phyloP scores from a whole-genome alignment of 495 filamentous ascomycete species.

The Penicillium psychrofluorescens region DNA sequence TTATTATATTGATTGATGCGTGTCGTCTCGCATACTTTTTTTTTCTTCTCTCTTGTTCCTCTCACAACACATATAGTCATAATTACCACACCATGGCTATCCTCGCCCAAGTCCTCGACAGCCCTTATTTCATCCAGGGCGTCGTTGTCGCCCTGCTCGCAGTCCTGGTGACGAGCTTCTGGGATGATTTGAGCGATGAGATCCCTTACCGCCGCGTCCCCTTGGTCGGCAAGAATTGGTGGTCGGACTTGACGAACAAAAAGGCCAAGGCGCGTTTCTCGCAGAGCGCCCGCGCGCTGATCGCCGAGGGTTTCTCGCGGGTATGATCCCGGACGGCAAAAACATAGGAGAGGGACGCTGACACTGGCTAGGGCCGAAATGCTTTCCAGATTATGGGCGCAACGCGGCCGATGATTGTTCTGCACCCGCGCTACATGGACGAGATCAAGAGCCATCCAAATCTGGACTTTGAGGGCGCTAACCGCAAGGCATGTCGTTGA shows the following conservation, averaged over 20 bases:
- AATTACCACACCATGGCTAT: constrained; percentile 12
- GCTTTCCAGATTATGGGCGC: constrained; percentile 35
- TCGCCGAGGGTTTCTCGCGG: constrained; percentile 23
- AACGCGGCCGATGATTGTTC: constrained; percentile 27
- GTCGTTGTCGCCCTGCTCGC: constrained; percentile 12
- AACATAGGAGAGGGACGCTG: neutral
- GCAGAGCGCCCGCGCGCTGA: constrained; percentile 14
- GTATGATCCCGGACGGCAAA: constrained; percentile 3
- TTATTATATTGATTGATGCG: neutral
- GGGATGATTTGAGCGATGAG: constrained; percentile 19
- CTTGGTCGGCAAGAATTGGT: constrained; percentile 21
- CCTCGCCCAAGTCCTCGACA: constrained; percentile 16
- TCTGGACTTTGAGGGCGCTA: constrained; percentile 31
- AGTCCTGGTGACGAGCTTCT: constrained; percentile 17
- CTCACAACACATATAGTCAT: neutral
- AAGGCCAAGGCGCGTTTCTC: constrained; percentile 21
- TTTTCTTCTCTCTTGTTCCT: neutral
- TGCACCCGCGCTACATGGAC: constrained; percentile 42
- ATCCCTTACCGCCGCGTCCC: constrained; percentile 22
- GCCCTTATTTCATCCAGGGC: constrained; percentile 14
- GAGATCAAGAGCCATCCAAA: constrained; percentile 40
- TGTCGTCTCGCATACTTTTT: neutral
- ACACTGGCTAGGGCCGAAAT: constrained; percentile 13
- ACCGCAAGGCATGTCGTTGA: constrained; percentile 24
- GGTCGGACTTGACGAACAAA: constrained; percentile 21